Percentiles rank a stretch among this genome's conserved stretches.
Conservation (phyloP, 345 rosid species). For the Hibiscus trionum region DNA sequence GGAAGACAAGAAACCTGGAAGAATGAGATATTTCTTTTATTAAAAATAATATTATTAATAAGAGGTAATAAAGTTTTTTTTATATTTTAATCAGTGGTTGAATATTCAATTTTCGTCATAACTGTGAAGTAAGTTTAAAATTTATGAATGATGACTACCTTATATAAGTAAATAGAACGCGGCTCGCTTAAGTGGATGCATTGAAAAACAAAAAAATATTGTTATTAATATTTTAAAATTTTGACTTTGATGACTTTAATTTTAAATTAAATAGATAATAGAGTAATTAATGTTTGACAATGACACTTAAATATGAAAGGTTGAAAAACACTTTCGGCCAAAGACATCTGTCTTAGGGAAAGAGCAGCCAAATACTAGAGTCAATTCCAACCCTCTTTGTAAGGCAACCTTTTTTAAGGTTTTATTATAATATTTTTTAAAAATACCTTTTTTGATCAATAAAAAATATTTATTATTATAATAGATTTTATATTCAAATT, state of each 20-base stretch:
- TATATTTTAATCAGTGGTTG: too few relatives aligned
- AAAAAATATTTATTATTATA: neutral
- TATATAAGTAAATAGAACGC: too few relatives aligned
- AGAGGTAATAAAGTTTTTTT: too few relatives aligned
- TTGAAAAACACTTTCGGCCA: neutral
- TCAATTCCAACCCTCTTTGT: neutral
- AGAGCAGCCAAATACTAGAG: neutral
- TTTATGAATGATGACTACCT: too few relatives aligned
- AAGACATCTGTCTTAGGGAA: neutral
- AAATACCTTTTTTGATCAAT: too few relatives aligned
- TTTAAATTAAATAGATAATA: neutral
- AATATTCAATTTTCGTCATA: too few relatives aligned
- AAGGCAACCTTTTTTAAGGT: neutral
- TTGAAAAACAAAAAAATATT: too few relatives aligned
- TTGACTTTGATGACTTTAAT: neutral
- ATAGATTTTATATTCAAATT: too few relatives aligned
- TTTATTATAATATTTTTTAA: neutral
- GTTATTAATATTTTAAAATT: neutral
- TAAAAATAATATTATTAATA: too few relatives aligned
- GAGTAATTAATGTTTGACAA: constrained; percentile 1
- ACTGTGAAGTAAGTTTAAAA: too few relatives aligned
- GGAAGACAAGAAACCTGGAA: neutral
- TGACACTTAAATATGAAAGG: neutral
- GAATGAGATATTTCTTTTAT: neutral
- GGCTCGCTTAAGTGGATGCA: too few relatives aligned